Evolutionary conservation across 2,329 filamentous ascomycete genomes (phyloP), one percentile per base, ranked within the genome.

Genomic region (Colletotrichum tropicicola): DNA sequence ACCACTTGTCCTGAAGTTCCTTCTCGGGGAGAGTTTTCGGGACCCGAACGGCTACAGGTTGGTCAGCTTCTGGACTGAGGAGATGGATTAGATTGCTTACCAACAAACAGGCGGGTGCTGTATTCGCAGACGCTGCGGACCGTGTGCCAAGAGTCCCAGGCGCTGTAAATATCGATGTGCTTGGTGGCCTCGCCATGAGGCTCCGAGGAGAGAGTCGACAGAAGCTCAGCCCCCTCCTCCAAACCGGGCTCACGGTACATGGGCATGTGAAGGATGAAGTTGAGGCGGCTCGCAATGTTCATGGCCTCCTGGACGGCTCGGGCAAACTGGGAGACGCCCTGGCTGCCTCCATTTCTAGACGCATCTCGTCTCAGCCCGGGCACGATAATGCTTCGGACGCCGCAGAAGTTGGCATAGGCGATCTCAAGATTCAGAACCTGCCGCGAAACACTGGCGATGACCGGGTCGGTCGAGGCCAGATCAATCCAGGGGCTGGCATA

Each of bases 341-440:
- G 79, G 69, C 82, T 79, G 49, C 79, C 82, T 13, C 80, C 77
- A 65, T 82, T 75, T 59, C 83, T 84, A 61, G 85, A 84, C 61
- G 87, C 83, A 68, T 91, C 87, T 13, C 88, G 80, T 68, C 87
- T 86, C 3, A 96, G 96, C 0, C 94, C 94, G 2, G 91, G 89
- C 28, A 99, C 83, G 53, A 98, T 82, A 63, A 98, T 85, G 77
- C 92, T 97, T 59, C 90, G 89, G 49, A 96, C 87, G 35, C 97
- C 97, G 73, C 94, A 98, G 79, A 98, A 99, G 68, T 93, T 94
- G 68, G 97, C 96, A 79, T 98, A 99, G 51, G 93, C 92, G 49
- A 98, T 87, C 76, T 99, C 96, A 39, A 97, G 85, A 74, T 94
- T 94, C 68, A 99, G 83, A 6, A 97, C 92, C 79, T 98, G 95